Evolutionary conservation across 2,329 filamentous ascomycete genomes (phyloP).

Genomic region (Phoma herbarum): DNA sequence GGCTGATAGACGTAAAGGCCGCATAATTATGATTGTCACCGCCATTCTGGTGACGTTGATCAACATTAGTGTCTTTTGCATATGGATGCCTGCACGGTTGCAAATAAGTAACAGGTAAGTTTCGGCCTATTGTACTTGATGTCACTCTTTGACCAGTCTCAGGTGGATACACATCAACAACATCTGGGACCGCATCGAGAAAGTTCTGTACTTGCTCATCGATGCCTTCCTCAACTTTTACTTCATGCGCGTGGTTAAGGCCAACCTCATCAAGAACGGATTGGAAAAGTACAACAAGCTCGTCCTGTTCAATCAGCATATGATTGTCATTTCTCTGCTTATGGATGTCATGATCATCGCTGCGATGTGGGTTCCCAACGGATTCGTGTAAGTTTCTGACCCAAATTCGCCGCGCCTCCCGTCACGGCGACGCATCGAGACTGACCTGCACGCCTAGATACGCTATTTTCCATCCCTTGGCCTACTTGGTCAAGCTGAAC

Average conservation of each 20-base stretch:
- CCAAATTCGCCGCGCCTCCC: too few relatives aligned
- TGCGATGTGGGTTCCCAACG: conserved; percentile 54
- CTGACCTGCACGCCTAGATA: conserved; percentile 39
- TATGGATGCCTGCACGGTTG: conserved; percentile 43
- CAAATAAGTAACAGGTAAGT: conserved; percentile 31
- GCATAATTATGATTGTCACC: conserved; percentile 26
- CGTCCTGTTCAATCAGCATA: conserved; percentile 38
- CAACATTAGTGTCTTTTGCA: conserved; percentile 43
- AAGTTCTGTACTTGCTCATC: conserved; percentile 36
- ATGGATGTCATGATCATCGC: conserved; percentile 52
- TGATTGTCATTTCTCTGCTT: conserved; percentile 37
- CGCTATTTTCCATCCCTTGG: conserved; percentile 58
- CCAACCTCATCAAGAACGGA: conserved; percentile 38
- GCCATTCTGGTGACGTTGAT: conserved; percentile 31
- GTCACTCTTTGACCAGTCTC: background rate
- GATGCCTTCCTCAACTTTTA: conserved; percentile 39
- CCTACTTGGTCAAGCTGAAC: conserved; percentile 58
- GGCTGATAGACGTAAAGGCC: conserved; percentile 27
- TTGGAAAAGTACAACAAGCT: conserved; percentile 39
- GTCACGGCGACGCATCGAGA: background rate
- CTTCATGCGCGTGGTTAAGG: conserved; percentile 38
- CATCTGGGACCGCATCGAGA: conserved; percentile 41
- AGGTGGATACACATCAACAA: conserved; percentile 36
- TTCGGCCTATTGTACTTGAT: background rate
- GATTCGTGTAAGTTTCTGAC: conserved; percentile 46